Evolutionary conservation across 768 basidiomycete species (phyloP), one percentile per base, ranked within the genome.

Genomic region (Boletus vinaceobasis): DNA sequence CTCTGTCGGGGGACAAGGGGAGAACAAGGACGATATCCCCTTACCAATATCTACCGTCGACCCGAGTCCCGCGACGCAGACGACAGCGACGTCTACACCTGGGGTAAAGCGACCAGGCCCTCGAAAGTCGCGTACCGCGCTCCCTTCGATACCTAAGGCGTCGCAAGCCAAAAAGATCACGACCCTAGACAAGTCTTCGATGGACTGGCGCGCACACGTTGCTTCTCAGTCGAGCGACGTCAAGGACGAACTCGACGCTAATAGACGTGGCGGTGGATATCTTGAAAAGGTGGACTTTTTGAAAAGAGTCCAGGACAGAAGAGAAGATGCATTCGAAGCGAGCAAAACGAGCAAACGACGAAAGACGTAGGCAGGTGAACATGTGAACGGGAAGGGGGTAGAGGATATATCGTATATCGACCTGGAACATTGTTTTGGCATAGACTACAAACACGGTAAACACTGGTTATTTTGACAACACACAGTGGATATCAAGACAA

Each of bases 281-380:
- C 73, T 94, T 19, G 91, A 90, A 60, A 93, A 88, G 71, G 83
- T 91, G 31, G 90, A 92, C 37, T 94, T 93, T 64, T 70, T 94
- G 62, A 74, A 85, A 55, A 74, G 92, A 43, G 91, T 93, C 0
- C 86, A 83, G 32, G 84, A 83, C 45, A 77, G 88, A 56, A 85
- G 80, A 68, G 88, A 88, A 43, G 82, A 83, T 46, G 78, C 74
- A 2, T 65, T 87, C 8, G 87, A 89, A 42, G 73, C 78, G 11
- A 77, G 71, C 58, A 84, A 81, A 62, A 65, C 74, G 49, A 77
- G 65, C 43, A 88, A 88, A 65, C 78, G 88, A 52, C 61, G 70
- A 26, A 69, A 60, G 51, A 47, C 43, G 14, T 69, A 61, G 59
- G 55, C 51, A 48, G 37, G 43, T 43, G 36, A 37, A 33, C 4